Evolutionary conservation across 2,329 filamentous ascomycete genomes (phyloP).

Genomic region (Ophiostoma populinum): DNA sequence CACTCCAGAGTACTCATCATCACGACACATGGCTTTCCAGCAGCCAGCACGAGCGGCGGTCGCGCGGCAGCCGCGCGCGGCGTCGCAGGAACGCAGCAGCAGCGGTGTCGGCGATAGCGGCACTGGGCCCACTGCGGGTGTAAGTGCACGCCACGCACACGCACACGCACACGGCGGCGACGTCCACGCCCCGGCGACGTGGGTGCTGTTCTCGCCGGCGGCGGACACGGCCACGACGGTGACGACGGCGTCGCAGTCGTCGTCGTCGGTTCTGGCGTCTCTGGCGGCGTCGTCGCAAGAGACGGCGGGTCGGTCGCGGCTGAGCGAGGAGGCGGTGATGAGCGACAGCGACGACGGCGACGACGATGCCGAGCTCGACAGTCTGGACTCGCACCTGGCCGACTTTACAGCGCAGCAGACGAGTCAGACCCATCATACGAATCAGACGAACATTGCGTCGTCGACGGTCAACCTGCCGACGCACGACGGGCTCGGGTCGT

Average conservation of each 20-base stretch:
- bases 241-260: no score
- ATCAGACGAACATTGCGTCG: not conserved
- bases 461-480: conserved; percentile 42
- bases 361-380: conserved; percentile 73
- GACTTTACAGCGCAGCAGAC: no score
- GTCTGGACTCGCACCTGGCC: conserved; percentile 77
- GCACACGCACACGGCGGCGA: not conserved
- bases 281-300: conserved; percentile 46
- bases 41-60: conserved; percentile 24
- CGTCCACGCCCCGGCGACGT: conserved; percentile 65
- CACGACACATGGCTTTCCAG: conserved; percentile 12
- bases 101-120: conserved; percentile 4
- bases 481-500: conserved; percentile 84
- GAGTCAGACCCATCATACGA: no score
- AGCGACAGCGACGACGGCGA: conserved; percentile 22
- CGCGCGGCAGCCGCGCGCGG: conserved; percentile 27
- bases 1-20: no score
- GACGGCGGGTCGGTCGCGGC: conserved; percentile 50
- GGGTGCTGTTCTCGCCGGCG: conserved; percentile 81
- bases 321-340: conserved; percentile 39
- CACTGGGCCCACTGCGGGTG: no score
- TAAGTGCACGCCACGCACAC: conserved; percentile 3
- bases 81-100: conserved; percentile 3
- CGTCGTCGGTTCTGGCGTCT: conserved; percentile 47
- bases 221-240: conserved; percentile 41